These are phyloP conservation scores for Colletotrichum karsti DNA, from an alignment of 2,329 filamentous ascomycete genomes.

Conservation along the genomic window DNA sequence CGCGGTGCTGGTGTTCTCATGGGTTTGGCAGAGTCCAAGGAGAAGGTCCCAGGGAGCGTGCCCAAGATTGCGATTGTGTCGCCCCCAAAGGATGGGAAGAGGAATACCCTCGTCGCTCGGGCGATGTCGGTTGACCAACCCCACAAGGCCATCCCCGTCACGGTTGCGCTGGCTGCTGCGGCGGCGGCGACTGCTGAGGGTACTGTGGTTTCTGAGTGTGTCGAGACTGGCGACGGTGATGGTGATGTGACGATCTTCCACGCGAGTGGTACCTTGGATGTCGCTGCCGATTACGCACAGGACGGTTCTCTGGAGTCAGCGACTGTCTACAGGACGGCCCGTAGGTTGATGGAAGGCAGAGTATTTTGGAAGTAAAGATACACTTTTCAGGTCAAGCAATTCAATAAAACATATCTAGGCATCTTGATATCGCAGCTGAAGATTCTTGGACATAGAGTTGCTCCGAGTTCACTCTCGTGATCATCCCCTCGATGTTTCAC, in stretches of 20 bases:
- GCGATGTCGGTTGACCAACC: constrained; percentile 64
- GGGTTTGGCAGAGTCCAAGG: constrained; percentile 58
- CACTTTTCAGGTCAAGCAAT: too few species aligned
- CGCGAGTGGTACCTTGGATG: constrained; percentile 53
- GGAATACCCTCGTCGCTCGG: constrained; percentile 43
- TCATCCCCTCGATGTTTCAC: too few species aligned
- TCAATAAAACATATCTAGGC: too few species aligned
- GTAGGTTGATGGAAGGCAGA: constrained; percentile 54
- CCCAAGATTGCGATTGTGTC: constrained; percentile 71
- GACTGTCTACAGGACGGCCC: constrained; percentile 56
- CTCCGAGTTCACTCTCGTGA: too few species aligned
- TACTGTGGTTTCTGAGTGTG: constrained; percentile 44
- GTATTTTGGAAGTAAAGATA: constrained; percentile 38
- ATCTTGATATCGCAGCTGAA: too few species aligned
- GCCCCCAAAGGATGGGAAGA: constrained; percentile 43
- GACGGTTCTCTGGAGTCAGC: constrained; percentile 44
- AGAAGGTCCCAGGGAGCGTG: constrained; percentile 59
- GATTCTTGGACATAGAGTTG: too few species aligned
- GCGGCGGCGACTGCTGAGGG: constrained; percentile 55
- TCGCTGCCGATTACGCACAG: constrained; percentile 47
- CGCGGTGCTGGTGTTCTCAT: constrained; percentile 65
- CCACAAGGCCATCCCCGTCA: constrained; percentile 65
- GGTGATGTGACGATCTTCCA: constrained; percentile 51
- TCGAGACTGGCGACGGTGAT: constrained; percentile 26
- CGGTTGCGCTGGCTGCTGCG: constrained; percentile 58